Conservation (phyloP, 2,329 filamentous ascomycete genomes). For the Lizonia empirigonia region DNA sequence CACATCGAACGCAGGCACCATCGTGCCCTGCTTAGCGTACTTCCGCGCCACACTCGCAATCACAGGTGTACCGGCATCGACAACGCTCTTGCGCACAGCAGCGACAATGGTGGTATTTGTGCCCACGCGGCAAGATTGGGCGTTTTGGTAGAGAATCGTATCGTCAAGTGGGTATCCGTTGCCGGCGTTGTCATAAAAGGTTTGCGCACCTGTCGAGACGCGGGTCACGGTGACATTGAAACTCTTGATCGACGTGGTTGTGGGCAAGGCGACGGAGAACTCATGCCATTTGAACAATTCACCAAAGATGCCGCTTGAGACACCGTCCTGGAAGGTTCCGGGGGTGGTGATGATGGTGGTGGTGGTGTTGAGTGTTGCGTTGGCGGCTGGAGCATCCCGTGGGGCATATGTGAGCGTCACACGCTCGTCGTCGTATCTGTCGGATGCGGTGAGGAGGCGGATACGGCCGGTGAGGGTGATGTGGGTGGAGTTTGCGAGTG, state of each 20-base stretch:
- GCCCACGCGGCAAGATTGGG: slow-evolving; percentile 5
- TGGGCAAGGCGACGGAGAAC: slow-evolving; percentile 6
- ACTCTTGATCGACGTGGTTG: slow-evolving; percentile 4
- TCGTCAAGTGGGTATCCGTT: slow-evolving; percentile 7
- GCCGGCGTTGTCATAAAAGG: slow-evolving; percentile 8
- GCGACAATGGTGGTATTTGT: slow-evolving; percentile 4
- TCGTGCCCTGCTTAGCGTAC: slow-evolving; percentile 2
- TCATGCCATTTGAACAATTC: slow-evolving; percentile 14
- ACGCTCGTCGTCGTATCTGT: slow-evolving; percentile 2
- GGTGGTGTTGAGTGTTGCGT: slow-evolving; percentile 7
- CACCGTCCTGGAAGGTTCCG: background rate
- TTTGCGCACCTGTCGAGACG: slow-evolving; percentile 3
- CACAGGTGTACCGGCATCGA: background rate
- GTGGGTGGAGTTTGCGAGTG: slow-evolving; percentile 14
- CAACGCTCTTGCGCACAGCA: slow-evolving; percentile 7
- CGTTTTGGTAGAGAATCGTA: slow-evolving; percentile 7
- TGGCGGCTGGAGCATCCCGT: background rate
- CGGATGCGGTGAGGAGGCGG: slow-evolving; percentile 20
- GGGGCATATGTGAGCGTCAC: slow-evolving; percentile 8
- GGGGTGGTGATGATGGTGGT: slow-evolving; percentile 6
- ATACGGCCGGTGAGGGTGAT: slow-evolving; percentile 25
- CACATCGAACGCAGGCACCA: slow-evolving; percentile 3
- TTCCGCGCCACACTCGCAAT: slow-evolving; percentile 5
- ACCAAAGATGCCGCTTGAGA: slow-evolving; percentile 5
- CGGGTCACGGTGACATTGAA: slow-evolving; percentile 8